Conservation (phyloP, 2,329 filamentous ascomycete genomes). For the Ophiostoma himal-ulmi region DNA sequence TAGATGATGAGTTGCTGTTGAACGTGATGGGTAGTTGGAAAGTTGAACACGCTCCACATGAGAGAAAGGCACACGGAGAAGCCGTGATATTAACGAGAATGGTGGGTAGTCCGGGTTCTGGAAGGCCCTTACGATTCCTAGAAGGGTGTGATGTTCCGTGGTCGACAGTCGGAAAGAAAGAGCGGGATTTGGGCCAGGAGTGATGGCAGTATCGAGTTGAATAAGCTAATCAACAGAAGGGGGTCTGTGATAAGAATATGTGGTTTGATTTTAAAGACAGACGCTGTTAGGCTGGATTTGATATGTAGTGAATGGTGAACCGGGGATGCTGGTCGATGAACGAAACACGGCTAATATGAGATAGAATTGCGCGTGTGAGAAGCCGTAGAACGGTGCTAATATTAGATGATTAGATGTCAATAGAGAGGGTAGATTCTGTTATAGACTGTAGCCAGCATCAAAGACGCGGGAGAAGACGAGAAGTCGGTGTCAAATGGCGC, state of each 20-base stretch:
- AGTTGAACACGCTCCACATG: neutral
- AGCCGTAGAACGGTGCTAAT: neutral
- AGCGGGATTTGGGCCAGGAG: neutral
- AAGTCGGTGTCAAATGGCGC: neutral
- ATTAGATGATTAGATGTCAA: neutral
- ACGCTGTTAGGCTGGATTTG: neutral
- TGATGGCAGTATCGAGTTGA: neutral
- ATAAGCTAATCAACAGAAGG: neutral
- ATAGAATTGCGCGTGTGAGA: neutral
- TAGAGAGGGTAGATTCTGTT: neutral
- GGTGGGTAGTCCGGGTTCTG: neutral
- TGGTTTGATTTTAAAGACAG: neutral
- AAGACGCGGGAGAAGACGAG: neutral
- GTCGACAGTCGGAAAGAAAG: neutral
- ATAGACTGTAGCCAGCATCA: neutral
- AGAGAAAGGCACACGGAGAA: neutral
- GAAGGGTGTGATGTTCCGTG: neutral
- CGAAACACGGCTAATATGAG: slow-evolving; percentile 1
- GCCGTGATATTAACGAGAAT: neutral
- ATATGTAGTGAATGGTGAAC: neutral
- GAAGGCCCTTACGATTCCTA: neutral
- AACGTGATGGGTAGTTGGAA: neutral
- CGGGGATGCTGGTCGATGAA: slow-evolving; percentile 2
- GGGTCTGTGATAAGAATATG: neutral
- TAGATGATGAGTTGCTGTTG: neutral